Evolutionary conservation across 2,329 filamentous ascomycete species (phyloP).

Genomic region (Talaromyces funiculosus): DNA sequence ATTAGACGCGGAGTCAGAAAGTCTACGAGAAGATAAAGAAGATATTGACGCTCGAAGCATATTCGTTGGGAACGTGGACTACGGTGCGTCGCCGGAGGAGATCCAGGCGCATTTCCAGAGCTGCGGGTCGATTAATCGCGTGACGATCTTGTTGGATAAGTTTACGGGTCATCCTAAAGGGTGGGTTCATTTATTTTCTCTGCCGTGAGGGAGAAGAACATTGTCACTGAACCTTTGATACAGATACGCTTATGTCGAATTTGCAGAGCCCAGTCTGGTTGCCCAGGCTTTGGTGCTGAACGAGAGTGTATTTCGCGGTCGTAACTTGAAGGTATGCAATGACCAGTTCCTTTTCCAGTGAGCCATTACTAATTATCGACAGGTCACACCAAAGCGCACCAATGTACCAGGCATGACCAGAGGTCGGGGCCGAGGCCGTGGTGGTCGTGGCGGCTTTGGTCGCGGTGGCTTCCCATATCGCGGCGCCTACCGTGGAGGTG

Average conservation of each 20-base stretch:
- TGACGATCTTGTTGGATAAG: conserved; percentile 96
- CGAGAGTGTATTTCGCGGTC: conserved; percentile 89
- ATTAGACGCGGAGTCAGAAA: conserved; percentile 77
- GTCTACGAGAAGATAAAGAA: conserved; percentile 85
- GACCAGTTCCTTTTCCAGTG: neutral
- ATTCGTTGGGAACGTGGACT: conserved; percentile 98
- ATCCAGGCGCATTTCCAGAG: conserved; percentile 98
- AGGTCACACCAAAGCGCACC: conserved; percentile 88
- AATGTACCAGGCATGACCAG: conserved; percentile 93
- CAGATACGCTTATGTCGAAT: conserved; percentile 98
- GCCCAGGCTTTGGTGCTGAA: conserved; percentile 91
- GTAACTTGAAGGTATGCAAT: conserved; percentile 77
- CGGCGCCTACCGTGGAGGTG: conserved; percentile 55
- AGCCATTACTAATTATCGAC: conserved; percentile 17
- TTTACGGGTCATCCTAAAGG: conserved; percentile 99
- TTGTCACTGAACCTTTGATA: too few species aligned
- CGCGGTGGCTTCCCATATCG: conserved; percentile 43
- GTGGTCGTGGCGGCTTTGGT: conserved; percentile 48
- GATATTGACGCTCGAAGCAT: conserved; percentile 93
- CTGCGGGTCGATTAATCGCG: conserved; percentile 94
- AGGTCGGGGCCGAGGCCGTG: conserved; percentile 53
- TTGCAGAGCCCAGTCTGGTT: conserved; percentile 87
- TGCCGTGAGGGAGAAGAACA: too few species aligned
- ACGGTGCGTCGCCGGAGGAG: conserved; percentile 93
- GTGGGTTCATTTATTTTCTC: conserved; percentile 52